These are phyloP conservation scores for Penicillium sp. DNA, from an alignment of 2,329 filamentous ascomycete genomes.

Conservation along the genomic window DNA sequence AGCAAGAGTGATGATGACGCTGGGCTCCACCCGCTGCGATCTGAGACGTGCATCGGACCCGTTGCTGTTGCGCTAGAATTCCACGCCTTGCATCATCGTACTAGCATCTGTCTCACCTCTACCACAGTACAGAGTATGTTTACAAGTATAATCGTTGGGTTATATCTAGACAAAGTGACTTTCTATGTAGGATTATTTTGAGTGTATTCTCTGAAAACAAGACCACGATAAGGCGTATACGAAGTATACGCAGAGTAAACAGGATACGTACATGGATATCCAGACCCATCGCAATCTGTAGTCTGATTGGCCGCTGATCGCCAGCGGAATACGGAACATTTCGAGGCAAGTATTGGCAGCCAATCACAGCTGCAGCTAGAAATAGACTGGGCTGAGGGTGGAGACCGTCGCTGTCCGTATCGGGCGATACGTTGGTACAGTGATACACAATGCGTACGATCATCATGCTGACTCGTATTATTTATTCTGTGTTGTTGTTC, in stretches of 20 bases:
- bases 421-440: too few relatives aligned
- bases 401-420: not conserved
- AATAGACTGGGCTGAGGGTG: not conserved
- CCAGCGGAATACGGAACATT: not conserved
- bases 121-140: too few relatives aligned
- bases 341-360: not conserved
- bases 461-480: too few relatives aligned
- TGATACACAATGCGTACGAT: too few relatives aligned
- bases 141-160: too few relatives aligned
- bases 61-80: slow-evolving; percentile 1
- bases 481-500: too few relatives aligned
- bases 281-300: not conserved
- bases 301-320: not conserved
- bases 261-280: too few relatives aligned
- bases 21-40: slow-evolving; percentile 3
- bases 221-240: not conserved
- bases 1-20: slow-evolving; percentile 1
- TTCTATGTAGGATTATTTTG: too few relatives aligned
- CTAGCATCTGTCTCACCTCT: not conserved
- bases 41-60: slow-evolving; percentile 6
- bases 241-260: not conserved
- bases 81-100: slow-evolving; percentile 4
- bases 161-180: too few relatives aligned
- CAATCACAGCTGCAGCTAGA: not conserved
- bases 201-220: too few relatives aligned